Evolutionary conservation across 2,329 filamentous ascomycete species (phyloP).

Genomic region (Fusarium chlamydosporum): DNA sequence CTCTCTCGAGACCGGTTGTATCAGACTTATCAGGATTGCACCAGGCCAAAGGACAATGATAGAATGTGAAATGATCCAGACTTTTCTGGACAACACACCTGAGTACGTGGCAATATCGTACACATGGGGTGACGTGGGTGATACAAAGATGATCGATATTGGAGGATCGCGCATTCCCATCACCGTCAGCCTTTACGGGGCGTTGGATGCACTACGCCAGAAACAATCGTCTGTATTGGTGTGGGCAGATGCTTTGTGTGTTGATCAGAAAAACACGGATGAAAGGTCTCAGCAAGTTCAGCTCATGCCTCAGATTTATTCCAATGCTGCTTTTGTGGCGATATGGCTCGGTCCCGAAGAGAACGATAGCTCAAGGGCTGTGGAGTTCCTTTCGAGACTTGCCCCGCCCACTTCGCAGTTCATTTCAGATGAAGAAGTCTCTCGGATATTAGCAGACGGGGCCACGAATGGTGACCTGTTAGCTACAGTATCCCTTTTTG

Average conservation of each 20-base stretch:
- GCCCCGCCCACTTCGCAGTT: background rate
- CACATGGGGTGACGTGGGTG: conserved; percentile 30
- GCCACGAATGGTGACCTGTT: conserved; percentile 18
- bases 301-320: conserved; percentile 27
- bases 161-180: conserved; percentile 8
- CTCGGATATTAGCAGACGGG: background rate
- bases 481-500: conserved; percentile 29
- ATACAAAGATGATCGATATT: conserved; percentile 23
- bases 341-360: conserved; percentile 36
- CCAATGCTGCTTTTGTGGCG: conserved; percentile 16
- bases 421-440: background rate
- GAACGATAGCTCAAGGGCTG: conserved; percentile 16
- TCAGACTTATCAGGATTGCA: conserved; percentile 25
- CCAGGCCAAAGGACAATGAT: conserved; percentile 22
- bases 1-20: conserved; percentile 21
- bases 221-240: conserved; percentile 12
- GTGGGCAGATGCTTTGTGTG: conserved; percentile 34
- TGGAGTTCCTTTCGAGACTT: conserved; percentile 1
- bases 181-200: conserved; percentile 16
- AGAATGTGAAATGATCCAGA: conserved; percentile 28
- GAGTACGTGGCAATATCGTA: conserved; percentile 29
- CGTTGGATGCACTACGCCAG: conserved; percentile 19
- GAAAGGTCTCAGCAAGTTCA: conserved; percentile 30
- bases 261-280: conserved; percentile 7
- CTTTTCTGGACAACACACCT: background rate